A percentile compares a stretch with the other conserved stretches of the same genome.
phyloP scores from a whole-genome alignment of 805 yeast genomes.

The Sporopachydermia quercuum region DNA sequence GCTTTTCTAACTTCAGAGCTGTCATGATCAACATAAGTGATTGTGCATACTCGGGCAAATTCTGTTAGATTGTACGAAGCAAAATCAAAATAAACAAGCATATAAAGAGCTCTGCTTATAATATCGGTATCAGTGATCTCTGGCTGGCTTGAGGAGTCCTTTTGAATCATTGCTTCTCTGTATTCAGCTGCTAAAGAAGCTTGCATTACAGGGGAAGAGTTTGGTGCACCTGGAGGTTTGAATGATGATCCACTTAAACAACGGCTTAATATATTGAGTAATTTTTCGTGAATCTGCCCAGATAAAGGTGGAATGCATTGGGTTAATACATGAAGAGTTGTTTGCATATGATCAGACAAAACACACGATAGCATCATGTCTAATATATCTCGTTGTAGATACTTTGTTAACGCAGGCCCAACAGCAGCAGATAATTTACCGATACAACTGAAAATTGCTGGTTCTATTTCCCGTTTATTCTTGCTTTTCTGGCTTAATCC shows the following conservation, averaged over 20 bases:
- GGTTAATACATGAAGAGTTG: slow-evolving; percentile 52
- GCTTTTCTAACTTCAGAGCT: slow-evolving; percentile 66
- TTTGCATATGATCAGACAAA: slow-evolving; percentile 68
- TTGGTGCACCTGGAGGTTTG: slow-evolving; percentile 78
- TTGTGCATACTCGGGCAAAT: slow-evolving; percentile 71
- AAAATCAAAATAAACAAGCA: slow-evolving; percentile 63
- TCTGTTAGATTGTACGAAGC: slow-evolving; percentile 67
- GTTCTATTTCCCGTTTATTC: slow-evolving; percentile 58
- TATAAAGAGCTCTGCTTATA: slow-evolving; percentile 64
- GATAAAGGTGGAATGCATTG: slow-evolving; percentile 69
- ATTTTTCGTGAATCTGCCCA: slow-evolving; percentile 51
- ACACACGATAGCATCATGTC: slow-evolving; percentile 74
- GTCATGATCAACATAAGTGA: slow-evolving; percentile 72
- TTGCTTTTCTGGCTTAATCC: slow-evolving; percentile 51
- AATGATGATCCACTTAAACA: slow-evolving; percentile 73
- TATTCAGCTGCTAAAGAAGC: slow-evolving; percentile 58
- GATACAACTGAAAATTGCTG: slow-evolving; percentile 78
- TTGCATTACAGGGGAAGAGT: slow-evolving; percentile 42
- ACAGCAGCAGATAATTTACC: slow-evolving; percentile 78
- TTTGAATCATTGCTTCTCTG: slow-evolving; percentile 55
- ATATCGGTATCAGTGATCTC: slow-evolving; percentile 35
- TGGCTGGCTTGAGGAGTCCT: slow-evolving; percentile 39
- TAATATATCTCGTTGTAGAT: slow-evolving; percentile 65
- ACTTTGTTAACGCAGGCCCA: slow-evolving; percentile 87
- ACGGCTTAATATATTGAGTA: slow-evolving; percentile 55